Percentiles rank a stretch among this genome's conserved stretches.
Evolutionary conservation across 2,329 filamentous ascomycete species (phyloP).

Genomic region (Fusarium fracticaudum): DNA sequence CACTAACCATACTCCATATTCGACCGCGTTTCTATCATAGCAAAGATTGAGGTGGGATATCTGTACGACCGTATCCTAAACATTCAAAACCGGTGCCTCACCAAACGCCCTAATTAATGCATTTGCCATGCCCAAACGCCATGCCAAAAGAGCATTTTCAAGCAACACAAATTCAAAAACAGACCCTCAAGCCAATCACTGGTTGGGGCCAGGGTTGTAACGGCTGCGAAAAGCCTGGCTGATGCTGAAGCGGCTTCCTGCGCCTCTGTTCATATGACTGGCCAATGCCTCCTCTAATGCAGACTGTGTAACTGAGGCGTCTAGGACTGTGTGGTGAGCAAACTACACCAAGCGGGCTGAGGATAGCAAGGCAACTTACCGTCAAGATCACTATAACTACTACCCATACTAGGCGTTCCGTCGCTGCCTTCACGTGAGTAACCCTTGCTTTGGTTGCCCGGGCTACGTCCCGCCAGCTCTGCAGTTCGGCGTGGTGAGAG

Average conservation of each 20-base stretch:
- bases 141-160: conserved; percentile 23
- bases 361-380: conserved; percentile 55
- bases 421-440: conserved; percentile 72
- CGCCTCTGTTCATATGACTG: conserved; percentile 56
- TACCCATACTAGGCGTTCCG: conserved; percentile 82
- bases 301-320: conserved; percentile 82
- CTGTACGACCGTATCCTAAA: conserved; percentile 12
- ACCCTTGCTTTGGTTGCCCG: conserved; percentile 59
- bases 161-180: not conserved
- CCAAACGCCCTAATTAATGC: conserved; percentile 40
- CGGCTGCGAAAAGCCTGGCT: conserved; percentile 73
- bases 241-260: conserved; percentile 68
- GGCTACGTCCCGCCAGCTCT: conserved; percentile 66
- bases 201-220: conserved; percentile 56
- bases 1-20: not conserved
- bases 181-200: conserved; percentile 24
- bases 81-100: conserved; percentile 7
- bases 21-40: conserved; percentile 4
- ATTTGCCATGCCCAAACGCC: conserved; percentile 36
- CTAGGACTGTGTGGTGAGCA: conserved; percentile 51
- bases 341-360: not conserved
- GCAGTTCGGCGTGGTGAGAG: conserved; percentile 68
- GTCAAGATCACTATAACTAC: conserved; percentile 87
- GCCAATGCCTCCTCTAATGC: conserved; percentile 81
- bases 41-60: conserved; percentile 35